phyloP scores from a whole-genome alignment of 1,139 yeast species.

The Ogataea hybrid region DNA sequence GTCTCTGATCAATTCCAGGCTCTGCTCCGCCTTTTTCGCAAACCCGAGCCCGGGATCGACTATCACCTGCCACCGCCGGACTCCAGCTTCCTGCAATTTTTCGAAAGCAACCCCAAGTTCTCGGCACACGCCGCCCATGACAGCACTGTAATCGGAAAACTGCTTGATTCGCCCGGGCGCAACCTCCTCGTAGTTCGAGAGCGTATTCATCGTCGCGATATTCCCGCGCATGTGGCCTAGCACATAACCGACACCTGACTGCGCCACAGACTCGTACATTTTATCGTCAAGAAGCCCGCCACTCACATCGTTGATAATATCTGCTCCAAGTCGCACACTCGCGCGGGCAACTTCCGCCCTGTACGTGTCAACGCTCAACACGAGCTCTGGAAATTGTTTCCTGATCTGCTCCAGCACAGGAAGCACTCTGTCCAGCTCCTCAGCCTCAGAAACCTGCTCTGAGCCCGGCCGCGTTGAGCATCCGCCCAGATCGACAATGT shows the following conservation, averaged over 20 bases:
- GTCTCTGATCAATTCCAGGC: conserved; percentile 60
- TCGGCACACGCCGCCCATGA: conserved; percentile 47
- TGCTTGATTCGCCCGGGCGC: conserved; percentile 40
- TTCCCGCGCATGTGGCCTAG: conserved; percentile 86
- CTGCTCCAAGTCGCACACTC: conserved; percentile 76
- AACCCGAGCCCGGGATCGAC: conserved; percentile 96
- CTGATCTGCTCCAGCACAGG: conserved; percentile 70
- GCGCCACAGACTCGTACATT: conserved; percentile 68
- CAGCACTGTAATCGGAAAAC: conserved; percentile 40
- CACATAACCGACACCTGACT: conserved; percentile 71
- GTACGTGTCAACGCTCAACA: conserved; percentile 82
- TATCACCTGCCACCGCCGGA: conserved; percentile 85
- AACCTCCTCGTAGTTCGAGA: conserved; percentile 49
- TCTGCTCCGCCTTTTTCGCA: conserved; percentile 73
- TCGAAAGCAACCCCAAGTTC: conserved; percentile 61
- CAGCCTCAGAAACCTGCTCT: conserved; percentile 48
- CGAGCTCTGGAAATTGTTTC: conserved; percentile 35
- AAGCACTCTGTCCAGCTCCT: conserved; percentile 61
- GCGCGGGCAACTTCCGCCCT: conserved; percentile 70
- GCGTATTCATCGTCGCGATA: conserved; percentile 65
- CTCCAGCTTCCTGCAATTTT: conserved; percentile 61
- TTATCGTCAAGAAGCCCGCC: conserved; percentile 70
- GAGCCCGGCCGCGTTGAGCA: conserved; percentile 90
- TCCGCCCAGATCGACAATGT: conserved; percentile 88
- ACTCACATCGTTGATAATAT: conserved; percentile 87